Base-by-base conservation (phyloP, 2,329 filamentous ascomycete genomes). In the Pseudogymnoascus sp. region DNA sequence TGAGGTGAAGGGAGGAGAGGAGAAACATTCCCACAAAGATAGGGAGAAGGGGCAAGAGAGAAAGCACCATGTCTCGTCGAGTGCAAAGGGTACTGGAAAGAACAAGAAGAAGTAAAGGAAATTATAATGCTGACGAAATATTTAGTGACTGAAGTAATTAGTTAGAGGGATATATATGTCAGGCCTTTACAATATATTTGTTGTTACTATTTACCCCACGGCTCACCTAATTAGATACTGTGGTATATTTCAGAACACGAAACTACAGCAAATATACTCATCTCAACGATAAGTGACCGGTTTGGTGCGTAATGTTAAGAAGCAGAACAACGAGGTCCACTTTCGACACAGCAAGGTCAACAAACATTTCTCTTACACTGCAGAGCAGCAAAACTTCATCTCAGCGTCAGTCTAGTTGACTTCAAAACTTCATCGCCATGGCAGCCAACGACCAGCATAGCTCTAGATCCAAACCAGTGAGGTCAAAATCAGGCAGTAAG, bases 81-180 rank as follows among this genome's bases (percentile, higher is more conserved):
- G 16, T 56, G n/a, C 49, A 56, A 56, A 36, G 28, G 49, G 49
- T 56, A 56, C 28, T 34, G 49, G 49, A 56, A 56, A 56, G 9
- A 56, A 56, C 49, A 56, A 18, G 49, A 56, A 36, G 16, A 36
- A 56, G 11, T 56, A 21, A 53, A 31, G 25, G 11, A 7, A 36
- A 36, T 34, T 12, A 56, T 56, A 56, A 56, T 34, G 49, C 49
- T 56, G 25, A 56, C 28, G n/a, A 36, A 31, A 56, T 56, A 56
- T 56, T 56, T 56, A 56, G 49, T 56, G 49, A 3, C 16, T 5
- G 11, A 56, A 56, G 28, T 56, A 56, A 56, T 56, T 56, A 56
- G 28, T 56, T 56, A 56, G 49, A 34, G 21, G 28, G 49, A 36
- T 34, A 56, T 53, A 53, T 49, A 49, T 28, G 43, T 49, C 43